Evolutionary conservation across 805 yeast species (phyloP), one percentile per base, ranked within the genome.

Genomic region (Candida broadrunensis): DNA sequence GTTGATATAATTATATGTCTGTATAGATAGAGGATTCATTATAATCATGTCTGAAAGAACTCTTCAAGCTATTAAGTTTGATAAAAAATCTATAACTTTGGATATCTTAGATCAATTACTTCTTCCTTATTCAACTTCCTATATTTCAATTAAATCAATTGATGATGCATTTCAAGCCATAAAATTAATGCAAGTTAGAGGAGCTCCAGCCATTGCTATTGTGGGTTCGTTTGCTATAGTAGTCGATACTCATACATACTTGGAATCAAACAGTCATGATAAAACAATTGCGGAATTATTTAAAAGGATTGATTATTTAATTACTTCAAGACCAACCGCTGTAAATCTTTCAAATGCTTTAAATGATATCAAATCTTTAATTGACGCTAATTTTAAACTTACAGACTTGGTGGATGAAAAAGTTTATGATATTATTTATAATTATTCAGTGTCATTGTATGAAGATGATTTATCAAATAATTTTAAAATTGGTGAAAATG

Each of bases 151-250:
- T 43, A 49, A 66, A 29, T 67, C 79, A 14, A 80, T 87, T 37
- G 82, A 82, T 35, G 89, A 84, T 58, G 97, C 95, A 3, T 88
- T 67, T 62, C 72, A 74, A 15, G 95, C 86, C n/a, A 91, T 91
- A 60, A 83, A 81, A 56, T 73, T 73, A 43, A 91, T 91, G 99
- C 89, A 87, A 54, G 97, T 95, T 4, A 75, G 99, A 59, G 99
- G 99, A 29, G 99, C 99, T 0, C 99, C 99, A 0, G 98, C 98
- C 1, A 91, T 91, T 57, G 97, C 97, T 46, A 87, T 91, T 43
- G 97, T 91, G 2, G 98, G 96, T 4, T 81, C 89, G 1, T 74
- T 90, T 44, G 78, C 96, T 2, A 76, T 91, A 3, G 83, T 87
- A 2, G 80, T 85, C n/a, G 97, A 91, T 49, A 62, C 64, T 63